These are phyloP conservation scores for Parasarocladium wereldwijsianum DNA, from an alignment of 2,329 filamentous ascomycete genomes.

Conservation along the genomic window DNA sequence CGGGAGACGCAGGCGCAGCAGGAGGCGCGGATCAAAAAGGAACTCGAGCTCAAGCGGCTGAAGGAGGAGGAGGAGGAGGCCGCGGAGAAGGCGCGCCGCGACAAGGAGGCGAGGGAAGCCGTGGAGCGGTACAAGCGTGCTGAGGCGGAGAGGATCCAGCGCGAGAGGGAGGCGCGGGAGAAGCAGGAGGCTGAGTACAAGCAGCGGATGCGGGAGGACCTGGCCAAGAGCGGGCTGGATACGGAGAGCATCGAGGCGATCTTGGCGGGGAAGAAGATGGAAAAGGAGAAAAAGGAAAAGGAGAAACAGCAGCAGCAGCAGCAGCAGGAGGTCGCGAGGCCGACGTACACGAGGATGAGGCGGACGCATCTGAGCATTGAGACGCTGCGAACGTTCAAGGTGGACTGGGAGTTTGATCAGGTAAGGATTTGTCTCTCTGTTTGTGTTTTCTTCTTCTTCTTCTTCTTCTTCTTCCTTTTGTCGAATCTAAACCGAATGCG, in stretches of 20 bases:
- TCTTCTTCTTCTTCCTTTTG: neutral
- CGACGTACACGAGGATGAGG: constrained; percentile 50
- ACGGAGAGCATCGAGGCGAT: constrained; percentile 45
- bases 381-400: constrained; percentile 37
- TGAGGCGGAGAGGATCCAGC: constrained; percentile 25
- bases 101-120: constrained; percentile 33
- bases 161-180: constrained; percentile 31
- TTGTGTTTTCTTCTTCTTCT: neutral
- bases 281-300: constrained; percentile 12
- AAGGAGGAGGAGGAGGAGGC: constrained; percentile 27
- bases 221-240: constrained; percentile 42
- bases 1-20: constrained; percentile 31
- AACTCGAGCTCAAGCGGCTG: constrained; percentile 33
- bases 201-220: constrained; percentile 39
- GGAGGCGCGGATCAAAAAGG: constrained; percentile 35
- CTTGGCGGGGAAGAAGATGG: constrained; percentile 38
- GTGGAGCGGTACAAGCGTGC: constrained; percentile 36
- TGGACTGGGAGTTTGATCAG: constrained; percentile 42
- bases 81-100: constrained; percentile 25
- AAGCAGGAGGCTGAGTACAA: constrained; percentile 38
- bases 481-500: neutral
- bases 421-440: constrained; percentile 22
- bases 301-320: neutral
- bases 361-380: constrained; percentile 47
- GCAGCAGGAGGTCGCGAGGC: constrained; percentile 15